Base-by-base conservation (phyloP, 192 early-diverging fungal species). In the Backusella liffmaniae region DNA sequence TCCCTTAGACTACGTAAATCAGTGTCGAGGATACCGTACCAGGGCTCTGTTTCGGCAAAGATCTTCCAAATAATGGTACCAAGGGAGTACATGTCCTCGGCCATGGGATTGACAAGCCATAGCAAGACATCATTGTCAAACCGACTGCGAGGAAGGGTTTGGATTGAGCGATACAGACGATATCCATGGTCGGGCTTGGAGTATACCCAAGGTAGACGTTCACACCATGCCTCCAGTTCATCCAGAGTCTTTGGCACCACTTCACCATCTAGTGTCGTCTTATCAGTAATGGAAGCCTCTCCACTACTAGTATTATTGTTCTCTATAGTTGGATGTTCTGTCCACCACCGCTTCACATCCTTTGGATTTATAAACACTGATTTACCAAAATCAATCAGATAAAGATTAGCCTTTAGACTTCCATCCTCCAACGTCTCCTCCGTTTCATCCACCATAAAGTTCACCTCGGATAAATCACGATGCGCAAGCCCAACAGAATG, bases 381-480 rank as follows among this genome's bases (percentile, higher is more conserved):
- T 72, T 90, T 90, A 8, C 89, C 89, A 79, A 90, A 90, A 73
- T 90, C 89, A 72, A 90, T 90, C 66, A 90, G 73, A 35, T 82
- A 85, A 16, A 90, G 51, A 41, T 81, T 49, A 0, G 87, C 87
- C 36, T 73, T 73, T 4, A 53, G 42, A 32, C 80, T 84, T n/a
- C 85, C 84, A 74, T 90, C 88, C 35, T 77, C 56, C 1, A 90
- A 72, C 23, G 81, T 70, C 5, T 83, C 68, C 0, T 69, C 51
- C 15, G 74, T 77, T 67, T 86, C 85, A 44, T 84, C 79, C 35
- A 90, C 88, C 88, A 90, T 90, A 72, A 88, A 86, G 34, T 89
- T 90, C 15, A 90, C 88, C 67, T 90, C 88, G n/a, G 84, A 85
- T 16, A 90, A 49, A 73, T 90, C 88, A 34, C 89, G 80, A 77